These are phyloP conservation scores for Hyaloscypha hepaticicola DNA, from an alignment of 495 filamentous ascomycete species.

Conservation along the genomic window DNA sequence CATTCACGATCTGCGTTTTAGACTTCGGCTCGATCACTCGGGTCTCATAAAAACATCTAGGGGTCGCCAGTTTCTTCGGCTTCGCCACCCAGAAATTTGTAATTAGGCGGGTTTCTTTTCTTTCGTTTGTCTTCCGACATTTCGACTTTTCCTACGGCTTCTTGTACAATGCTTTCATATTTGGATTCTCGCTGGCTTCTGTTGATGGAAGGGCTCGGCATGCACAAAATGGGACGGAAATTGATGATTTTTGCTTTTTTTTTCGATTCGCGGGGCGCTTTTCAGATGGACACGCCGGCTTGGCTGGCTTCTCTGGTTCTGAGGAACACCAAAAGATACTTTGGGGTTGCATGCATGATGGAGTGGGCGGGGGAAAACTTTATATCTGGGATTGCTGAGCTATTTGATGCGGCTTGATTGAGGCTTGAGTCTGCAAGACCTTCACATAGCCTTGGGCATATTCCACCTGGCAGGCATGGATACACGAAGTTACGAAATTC, in stretches of 20 bases:
- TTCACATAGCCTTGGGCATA: conserved; percentile 1
- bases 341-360: conserved; percentile 2
- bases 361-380: conserved; percentile 16
- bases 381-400: conserved; percentile 13
- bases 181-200: conserved; percentile 29
- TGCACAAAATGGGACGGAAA: conserved; percentile 29
- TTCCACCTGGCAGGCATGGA: conserved; percentile 2
- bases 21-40: conserved; percentile 28
- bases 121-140: conserved; percentile 16
- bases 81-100: conserved; percentile 34
- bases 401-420: neutral
- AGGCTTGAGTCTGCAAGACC: neutral
- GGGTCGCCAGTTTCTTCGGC: conserved; percentile 26
- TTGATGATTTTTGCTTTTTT: conserved; percentile 24
- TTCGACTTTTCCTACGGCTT: conserved; percentile 14
- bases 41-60: conserved; percentile 28
- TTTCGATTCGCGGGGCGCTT: conserved; percentile 19
- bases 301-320: neutral
- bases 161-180: conserved; percentile 32
- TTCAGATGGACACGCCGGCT: conserved; percentile 5
- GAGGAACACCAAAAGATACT: conserved; percentile 1
- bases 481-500: conserved; percentile 29
- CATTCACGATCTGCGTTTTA: conserved; percentile 28
- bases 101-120: conserved; percentile 33
- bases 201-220: conserved; percentile 18